Evolutionary conservation across 495 filamentous ascomycete species (phyloP), one percentile per base, ranked within the genome.

Genomic region (Parathielavia hyrcaniae): DNA sequence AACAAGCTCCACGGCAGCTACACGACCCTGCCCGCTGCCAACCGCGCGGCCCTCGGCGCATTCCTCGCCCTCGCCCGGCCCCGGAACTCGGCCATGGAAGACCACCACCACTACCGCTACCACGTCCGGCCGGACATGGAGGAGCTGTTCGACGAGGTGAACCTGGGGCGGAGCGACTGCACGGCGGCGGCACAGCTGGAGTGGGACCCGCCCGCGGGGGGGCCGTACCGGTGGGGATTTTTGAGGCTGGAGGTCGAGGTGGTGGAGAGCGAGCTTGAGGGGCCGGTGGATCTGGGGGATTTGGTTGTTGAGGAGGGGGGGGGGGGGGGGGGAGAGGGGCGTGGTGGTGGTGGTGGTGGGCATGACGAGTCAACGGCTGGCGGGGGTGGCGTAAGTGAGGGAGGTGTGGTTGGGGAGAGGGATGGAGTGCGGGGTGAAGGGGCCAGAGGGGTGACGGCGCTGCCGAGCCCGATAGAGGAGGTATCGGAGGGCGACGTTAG

Each of bases 221-320:
- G 7, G 4, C n/a, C 9, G 14, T 59, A 17, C 35, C 52, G 43
- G 10, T 69, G 65, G 65, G 38, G n/a, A 6, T 69, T 69, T 30
- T 30, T 43, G 14, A 23, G 43, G 6, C 10, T 69, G 14, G 20
- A n/a, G 12, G 63, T 69, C 1, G 9, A 43, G 35, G 63, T 66
- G 4, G 4, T 44, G 13, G 44, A 55, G 38, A 32, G 40, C 7
- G 44, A 62, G 38, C 13, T 69, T 0, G 10, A 50, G 30, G 63
- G 67, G 6, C 60, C 62, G 16, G 45, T 59, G 17, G 59, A 69
- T 35, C 20, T 66, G 20, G 58, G 60, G 5, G 65, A 62, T 34
- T 55, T 68, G 52, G 54, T 65, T 34, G 54, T 61, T 34, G 60
- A 55, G 39, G 58, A 20, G 36, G 38, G n/a, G 5, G 10, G 10